Conservation (phyloP, 495 filamentous ascomycete species). For the Talaromyces borbonicus region DNA sequence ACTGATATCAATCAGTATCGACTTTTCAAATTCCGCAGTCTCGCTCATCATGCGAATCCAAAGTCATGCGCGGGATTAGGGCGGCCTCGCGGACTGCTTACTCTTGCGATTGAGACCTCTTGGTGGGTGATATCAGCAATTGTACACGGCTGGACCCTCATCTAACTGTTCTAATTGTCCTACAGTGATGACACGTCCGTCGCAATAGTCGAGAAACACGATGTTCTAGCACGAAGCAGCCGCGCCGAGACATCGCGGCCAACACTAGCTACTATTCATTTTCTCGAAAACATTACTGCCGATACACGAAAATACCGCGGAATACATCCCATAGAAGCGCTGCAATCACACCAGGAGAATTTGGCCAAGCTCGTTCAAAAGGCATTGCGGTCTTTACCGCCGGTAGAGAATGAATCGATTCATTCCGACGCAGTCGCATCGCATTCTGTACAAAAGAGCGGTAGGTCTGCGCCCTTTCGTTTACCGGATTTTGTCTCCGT, state of each 20-base stretch:
- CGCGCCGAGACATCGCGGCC: conserved; percentile 5
- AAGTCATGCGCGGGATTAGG: background rate
- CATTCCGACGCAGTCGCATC: conserved; percentile 7
- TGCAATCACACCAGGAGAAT: conserved; percentile 60
- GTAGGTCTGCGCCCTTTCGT: conserved; percentile 22
- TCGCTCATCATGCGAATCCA: background rate
- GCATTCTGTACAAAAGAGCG: conserved; percentile 8
- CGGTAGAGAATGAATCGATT: background rate
- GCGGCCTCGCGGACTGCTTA: conserved; percentile 46
- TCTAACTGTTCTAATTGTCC: background rate
- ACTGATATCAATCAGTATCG: background rate
- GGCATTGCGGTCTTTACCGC: conserved; percentile 48
- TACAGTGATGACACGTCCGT: conserved; percentile 87
- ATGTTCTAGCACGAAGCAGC: background rate
- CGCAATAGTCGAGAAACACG: conserved; percentile 60
- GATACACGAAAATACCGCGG: conserved; percentile 62
- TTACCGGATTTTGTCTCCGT: conserved; percentile 75
- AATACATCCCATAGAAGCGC: conserved; percentile 65
- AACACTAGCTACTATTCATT: conserved; percentile 49
- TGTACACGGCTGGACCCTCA: too few species aligned
- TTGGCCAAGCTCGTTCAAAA: conserved; percentile 56
- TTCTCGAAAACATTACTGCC: conserved; percentile 73
- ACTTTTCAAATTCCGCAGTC: background rate
- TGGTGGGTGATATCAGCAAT: too few species aligned
- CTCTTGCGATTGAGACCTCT: conserved; percentile 90